Evolutionary conservation across 441 rosid genomes (phyloP), one percentile per base, ranked within the genome.

Genomic region (Breynia disticha): DNA sequence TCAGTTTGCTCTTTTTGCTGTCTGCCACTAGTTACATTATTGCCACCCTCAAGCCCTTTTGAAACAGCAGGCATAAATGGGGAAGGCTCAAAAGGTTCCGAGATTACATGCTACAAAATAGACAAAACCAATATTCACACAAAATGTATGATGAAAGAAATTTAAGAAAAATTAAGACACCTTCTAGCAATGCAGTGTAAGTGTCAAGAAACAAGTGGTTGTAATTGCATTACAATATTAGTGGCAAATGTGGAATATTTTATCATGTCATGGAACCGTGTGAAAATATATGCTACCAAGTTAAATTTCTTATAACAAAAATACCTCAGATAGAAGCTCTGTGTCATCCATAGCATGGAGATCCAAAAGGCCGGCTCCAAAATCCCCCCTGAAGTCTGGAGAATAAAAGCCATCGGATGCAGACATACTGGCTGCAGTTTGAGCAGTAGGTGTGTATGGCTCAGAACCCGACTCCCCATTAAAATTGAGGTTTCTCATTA

Each of bases 321-420:
- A 55, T 74, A 94, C 99, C 95, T 94, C 99, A 16, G 94, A 85
- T 41, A 94, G 79, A 75, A 94, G 91, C 76, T 87, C 97, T 2
- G 95, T 94, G 55, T 94, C 97, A 68, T 94, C 99, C 95, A 94
- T 83, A 35, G 96, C 89, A 66, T 87, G 96, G 67, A 94, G 99
- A 76, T 94, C 97, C 72, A 94, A 63, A 60, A 94, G 91, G 54
- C 96, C 99, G 68, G 96, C 96, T 61, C 97, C 99, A 82, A 89
- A 85, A 68, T 90, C 99, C 55, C 97, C 97, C 72, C 90, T 82
- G 55, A 94, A 82, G 46, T 94, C 99, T 0, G 90, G 80, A 60
- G 99, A 82, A 76, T 79, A 87, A 64, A 90, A 77, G 24, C 87
- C 86, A 74, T 89, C 99, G 41, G 88, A 78, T 55, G 77, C 72